A percentile compares a stretch with the other conserved stretches of the same genome.
These are phyloP conservation scores for Mentha longifolia DNA, from an alignment of 257 asterid genomes.

Conservation along the genomic window DNA sequence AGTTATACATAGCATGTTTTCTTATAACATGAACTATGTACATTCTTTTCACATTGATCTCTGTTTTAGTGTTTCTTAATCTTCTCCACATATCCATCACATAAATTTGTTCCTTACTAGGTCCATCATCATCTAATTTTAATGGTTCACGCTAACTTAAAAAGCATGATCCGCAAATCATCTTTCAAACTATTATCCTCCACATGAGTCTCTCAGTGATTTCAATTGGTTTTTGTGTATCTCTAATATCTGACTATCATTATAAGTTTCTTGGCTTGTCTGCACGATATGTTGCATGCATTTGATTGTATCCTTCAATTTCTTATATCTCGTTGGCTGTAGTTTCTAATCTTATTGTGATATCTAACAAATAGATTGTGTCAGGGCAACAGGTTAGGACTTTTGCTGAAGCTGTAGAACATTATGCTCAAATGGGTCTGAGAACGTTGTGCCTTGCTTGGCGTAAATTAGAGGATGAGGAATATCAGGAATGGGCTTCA, in stretches of 20 bases:
- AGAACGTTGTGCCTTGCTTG: conserved; percentile 97
- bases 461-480: conserved; percentile 82
- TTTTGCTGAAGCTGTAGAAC: conserved; percentile 89
- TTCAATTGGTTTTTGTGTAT: conserved; percentile 17
- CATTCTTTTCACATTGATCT: background rate
- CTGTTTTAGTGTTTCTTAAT: background rate
- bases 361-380: conserved; percentile 43
- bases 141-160: background rate
- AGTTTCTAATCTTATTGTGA: conserved; percentile 20
- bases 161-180: background rate
- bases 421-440: conserved; percentile 92
- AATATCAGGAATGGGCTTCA: conserved; percentile 89
- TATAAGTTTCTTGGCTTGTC: conserved; percentile 18
- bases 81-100: background rate
- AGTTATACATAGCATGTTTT: background rate
- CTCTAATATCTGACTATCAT: background rate
- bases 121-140: background rate
- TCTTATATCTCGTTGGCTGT: conserved; percentile 11
- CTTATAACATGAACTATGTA: background rate
- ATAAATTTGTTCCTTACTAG: background rate
- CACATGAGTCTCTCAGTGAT: background rate
- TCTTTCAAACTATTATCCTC: background rate
- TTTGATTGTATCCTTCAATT: conserved; percentile 9
- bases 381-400: conserved; percentile 84
- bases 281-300: background rate